Evolutionary conservation across 163 green algal species (phyloP).

Genomic region (Picocystis sp.): DNA sequence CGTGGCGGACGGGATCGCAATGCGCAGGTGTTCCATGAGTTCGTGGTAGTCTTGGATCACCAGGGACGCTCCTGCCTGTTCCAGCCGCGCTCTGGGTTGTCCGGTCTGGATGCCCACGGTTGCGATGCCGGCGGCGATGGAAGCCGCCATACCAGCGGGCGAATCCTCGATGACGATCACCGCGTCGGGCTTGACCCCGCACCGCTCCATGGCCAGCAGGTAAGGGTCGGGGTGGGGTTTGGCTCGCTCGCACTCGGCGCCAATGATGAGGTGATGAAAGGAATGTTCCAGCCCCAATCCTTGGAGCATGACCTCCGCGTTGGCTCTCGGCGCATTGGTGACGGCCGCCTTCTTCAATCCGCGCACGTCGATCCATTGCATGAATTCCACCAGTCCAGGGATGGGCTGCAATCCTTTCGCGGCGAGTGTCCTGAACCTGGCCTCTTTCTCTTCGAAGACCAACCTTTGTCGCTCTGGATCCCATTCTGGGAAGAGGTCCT

Average conservation of each 20-base stretch:
- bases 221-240: slow-evolving; percentile 59
- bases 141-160: slow-evolving; percentile 8
- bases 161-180: slow-evolving; percentile 43
- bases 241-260: slow-evolving; percentile 24
- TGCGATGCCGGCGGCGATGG: slow-evolving; percentile 6
- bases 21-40: neutral
- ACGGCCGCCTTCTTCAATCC: slow-evolving; percentile 34
- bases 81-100: slow-evolving; percentile 4
- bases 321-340: slow-evolving; percentile 43
- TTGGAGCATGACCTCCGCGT: slow-evolving; percentile 34
- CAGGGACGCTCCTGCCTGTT: slow-evolving; percentile 1
- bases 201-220: slow-evolving; percentile 19
- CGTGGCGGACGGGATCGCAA: no score
- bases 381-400: slow-evolving; percentile 32
- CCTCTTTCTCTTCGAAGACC: slow-evolving; percentile 42
- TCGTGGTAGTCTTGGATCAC: slow-evolving; percentile 12
- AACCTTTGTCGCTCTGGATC: slow-evolving; percentile 14
- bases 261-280: slow-evolving; percentile 28
- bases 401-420: slow-evolving; percentile 17
- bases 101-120: slow-evolving; percentile 9
- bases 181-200: slow-evolving; percentile 20
- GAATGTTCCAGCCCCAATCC: slow-evolving; percentile 20
- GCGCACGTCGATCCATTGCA: slow-evolving; percentile 25
- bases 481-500: slow-evolving; percentile 38
- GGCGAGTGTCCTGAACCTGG: slow-evolving; percentile 29